These are phyloP conservation scores for Lathyrus tuberosus DNA, from an alignment of 306 rosid genomes.

Conservation along the genomic window DNA sequence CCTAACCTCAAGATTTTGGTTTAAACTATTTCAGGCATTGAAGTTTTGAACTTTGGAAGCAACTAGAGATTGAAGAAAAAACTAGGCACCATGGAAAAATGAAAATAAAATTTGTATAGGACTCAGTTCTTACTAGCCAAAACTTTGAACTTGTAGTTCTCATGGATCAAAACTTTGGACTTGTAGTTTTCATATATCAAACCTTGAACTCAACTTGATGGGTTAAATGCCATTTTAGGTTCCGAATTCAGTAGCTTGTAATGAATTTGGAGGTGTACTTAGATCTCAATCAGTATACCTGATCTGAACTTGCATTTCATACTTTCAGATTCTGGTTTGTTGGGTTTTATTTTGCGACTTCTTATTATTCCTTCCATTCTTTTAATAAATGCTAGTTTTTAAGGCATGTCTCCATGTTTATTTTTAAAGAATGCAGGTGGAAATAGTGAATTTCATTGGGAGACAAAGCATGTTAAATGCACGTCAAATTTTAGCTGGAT, in stretches of 20 bases:
- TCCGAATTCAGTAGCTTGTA: slow-evolving; percentile 3
- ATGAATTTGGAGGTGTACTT: background rate
- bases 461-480: background rate
- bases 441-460: background rate
- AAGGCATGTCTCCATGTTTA: background rate
- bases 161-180: slow-evolving; percentile 2
- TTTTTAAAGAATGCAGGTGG: background rate
- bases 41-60: slow-evolving; percentile 45
- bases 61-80: slow-evolving; percentile 6
- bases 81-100: background rate
- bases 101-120: background rate
- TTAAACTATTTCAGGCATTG: slow-evolving; percentile 53
- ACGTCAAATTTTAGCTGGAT: background rate
- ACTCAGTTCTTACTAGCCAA: background rate
- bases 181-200: slow-evolving; percentile 8
- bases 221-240: slow-evolving; percentile 13
- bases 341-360: background rate
- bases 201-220: slow-evolving; percentile 27
- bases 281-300: background rate
- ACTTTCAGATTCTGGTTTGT: background rate
- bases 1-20: slow-evolving; percentile 21
- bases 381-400: background rate
- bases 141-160: background rate
- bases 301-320: background rate
- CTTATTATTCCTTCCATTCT: background rate